A percentile compares a stretch with the other conserved stretches of the same genome.
These are phyloP conservation scores for Groenewaldozyma auringiensis DNA, from an alignment of 1,139 yeast species.

Conservation along the genomic window DNA sequence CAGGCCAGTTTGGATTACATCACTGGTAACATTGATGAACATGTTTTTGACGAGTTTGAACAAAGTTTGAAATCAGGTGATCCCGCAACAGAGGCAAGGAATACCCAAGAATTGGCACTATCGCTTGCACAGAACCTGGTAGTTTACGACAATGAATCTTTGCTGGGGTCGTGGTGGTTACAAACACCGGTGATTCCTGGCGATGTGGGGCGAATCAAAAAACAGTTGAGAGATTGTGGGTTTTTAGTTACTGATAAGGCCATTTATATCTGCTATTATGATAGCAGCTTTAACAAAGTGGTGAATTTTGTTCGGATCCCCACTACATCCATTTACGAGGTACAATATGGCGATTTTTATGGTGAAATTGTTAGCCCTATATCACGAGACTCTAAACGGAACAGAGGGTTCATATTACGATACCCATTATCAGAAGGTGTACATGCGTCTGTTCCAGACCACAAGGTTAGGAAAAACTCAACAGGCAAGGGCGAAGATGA, in stretches of 20 bases:
- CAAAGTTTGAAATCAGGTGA: constrained; percentile 30
- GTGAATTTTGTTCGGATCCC: constrained; percentile 18
- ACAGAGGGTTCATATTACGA: constrained; percentile 19
- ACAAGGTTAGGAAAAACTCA: neutral
- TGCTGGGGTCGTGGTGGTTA: constrained; percentile 22
- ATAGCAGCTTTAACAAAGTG: constrained; percentile 19
- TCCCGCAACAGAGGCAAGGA: constrained; percentile 26
- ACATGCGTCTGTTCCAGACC: constrained; percentile 6
- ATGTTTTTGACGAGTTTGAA: constrained; percentile 35
- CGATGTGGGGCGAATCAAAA: constrained; percentile 5
- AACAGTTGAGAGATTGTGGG: constrained; percentile 17
- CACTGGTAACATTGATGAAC: constrained; percentile 30
- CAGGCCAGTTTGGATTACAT: constrained; percentile 37
- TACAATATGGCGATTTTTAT: constrained; percentile 19
- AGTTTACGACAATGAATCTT: constrained; percentile 14
- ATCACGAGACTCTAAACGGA: constrained; percentile 18
- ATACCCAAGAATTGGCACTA: constrained; percentile 20
- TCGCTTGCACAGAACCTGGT: constrained; percentile 19
- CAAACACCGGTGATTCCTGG: constrained; percentile 14
- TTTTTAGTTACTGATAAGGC: constrained; percentile 20
- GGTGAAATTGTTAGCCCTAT: constrained; percentile 25
- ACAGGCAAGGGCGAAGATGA: too few species aligned
- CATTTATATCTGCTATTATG: constrained; percentile 20
- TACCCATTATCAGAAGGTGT: constrained; percentile 12
- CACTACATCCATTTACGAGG: constrained; percentile 8